Evolutionary conservation across 2,329 filamentous ascomycete genomes (phyloP), one percentile per base, ranked within the genome.

Genomic region (Botrytis medusae): DNA sequence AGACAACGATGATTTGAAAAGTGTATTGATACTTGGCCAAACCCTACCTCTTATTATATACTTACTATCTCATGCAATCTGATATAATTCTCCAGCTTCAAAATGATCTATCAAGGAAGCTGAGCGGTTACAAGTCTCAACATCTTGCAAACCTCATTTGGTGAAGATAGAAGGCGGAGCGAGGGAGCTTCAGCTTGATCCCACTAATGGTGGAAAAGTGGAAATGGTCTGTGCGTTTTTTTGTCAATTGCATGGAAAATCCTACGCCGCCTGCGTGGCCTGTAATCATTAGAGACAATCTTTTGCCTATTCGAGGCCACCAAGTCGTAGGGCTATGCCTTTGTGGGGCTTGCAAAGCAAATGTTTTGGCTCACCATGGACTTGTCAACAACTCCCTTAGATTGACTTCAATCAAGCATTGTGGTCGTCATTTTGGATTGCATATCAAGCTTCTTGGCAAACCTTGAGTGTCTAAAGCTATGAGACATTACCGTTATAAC

Each of bases 41-140:
- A 25, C 10, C 10, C 6, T 34, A 69, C 51, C 67, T 69, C 51
- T 69, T 34, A 25, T 57, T 69, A 69, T 69, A 69, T 68, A 68
- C 32, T 54, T n/a, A 54, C n/a, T 12, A 37, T 68, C 8, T 34
- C 65, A 57, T 57, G n/a, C 16, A 34, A 29, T 48, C 29, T 20
- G 29, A 46, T n/a, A 32, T 25, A 9, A 34, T 34, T 64, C 20
- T 12, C 29, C 14, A 20, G 20, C 14, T 65, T 37, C 44, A 65
- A 14, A 25, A n/a, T 40, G 14, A 32, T 18, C 7, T 14, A 18
- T n/a, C 14, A n/a, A 48, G 5, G 29, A 12, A 51, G 63, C 29
- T 48, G 44, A 51, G 29, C 44, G 22, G 12, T 32, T 65, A 18
- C 32, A 65, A 46, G 9, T 65, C 63, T 48, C 63, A 65, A 65